These are phyloP conservation scores for Vigna radiata DNA, from an alignment of 306 rosid species.

Conservation along the genomic window DNA sequence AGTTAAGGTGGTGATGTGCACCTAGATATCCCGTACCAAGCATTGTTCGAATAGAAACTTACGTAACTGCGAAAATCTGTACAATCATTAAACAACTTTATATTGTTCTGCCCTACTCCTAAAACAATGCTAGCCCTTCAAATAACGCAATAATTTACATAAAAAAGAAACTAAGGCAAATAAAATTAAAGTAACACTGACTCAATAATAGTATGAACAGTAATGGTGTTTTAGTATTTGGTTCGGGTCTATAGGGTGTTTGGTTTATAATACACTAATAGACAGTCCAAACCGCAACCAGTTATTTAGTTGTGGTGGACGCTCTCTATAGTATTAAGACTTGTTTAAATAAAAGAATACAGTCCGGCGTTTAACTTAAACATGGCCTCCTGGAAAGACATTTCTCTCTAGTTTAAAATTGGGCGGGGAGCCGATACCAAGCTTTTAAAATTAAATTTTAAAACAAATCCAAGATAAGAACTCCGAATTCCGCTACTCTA, in stretches of 20 bases:
- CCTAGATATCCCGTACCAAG: neutral
- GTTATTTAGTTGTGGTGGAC: neutral
- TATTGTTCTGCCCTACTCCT: neutral
- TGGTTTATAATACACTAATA: too few relatives aligned
- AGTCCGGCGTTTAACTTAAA: neutral
- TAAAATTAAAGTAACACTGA: neutral
- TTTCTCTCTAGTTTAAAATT: neutral
- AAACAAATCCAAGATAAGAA: too few relatives aligned
- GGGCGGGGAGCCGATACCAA: neutral
- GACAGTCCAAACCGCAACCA: neutral
- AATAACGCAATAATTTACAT: neutral
- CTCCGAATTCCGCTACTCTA: neutral
- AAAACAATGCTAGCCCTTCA: neutral
- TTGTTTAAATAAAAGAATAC: neutral
- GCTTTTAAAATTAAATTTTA: too few relatives aligned
- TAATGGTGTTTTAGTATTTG: neutral
- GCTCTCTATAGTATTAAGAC: neutral
- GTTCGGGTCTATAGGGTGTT: neutral
- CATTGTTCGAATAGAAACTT: neutral
- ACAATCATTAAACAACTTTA: neutral
- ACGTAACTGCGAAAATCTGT: neutral
- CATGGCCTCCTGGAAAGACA: neutral
- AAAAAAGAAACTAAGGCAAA: neutral
- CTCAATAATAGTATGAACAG: neutral
- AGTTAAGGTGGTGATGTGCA: neutral